Evolutionary conservation across 2,329 filamentous ascomycete species (phyloP).

Genomic region (Zarea fungicola): DNA sequence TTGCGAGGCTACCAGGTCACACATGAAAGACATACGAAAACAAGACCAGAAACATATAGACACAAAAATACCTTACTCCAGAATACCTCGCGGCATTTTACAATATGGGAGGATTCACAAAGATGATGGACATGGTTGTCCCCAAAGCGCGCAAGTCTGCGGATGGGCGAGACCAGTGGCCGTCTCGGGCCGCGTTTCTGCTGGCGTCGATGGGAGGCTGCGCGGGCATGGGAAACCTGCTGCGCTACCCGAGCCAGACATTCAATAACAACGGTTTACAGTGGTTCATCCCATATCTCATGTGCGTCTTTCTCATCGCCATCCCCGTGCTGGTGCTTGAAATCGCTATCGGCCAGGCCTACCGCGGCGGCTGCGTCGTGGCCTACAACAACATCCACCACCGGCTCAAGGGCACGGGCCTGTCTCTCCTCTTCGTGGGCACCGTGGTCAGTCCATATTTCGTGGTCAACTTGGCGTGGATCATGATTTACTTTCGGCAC

Average conservation of each 20-base stretch:
- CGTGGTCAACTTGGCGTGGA: conserved; percentile 52
- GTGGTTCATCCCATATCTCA: conserved; percentile 55
- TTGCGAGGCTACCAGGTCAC: too few relatives aligned
- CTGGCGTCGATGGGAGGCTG: conserved; percentile 55
- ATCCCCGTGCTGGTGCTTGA: conserved; percentile 53
- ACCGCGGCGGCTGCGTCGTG: conserved; percentile 50
- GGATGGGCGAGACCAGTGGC: conserved; percentile 49
- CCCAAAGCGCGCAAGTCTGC: conserved; percentile 32
- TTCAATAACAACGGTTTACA: conserved; percentile 57
- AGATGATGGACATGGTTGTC: conserved; percentile 28
- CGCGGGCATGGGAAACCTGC: conserved; percentile 52
- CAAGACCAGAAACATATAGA: background rate
- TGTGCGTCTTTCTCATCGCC: conserved; percentile 50
- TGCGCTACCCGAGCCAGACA: conserved; percentile 52
- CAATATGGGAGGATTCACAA: conserved; percentile 21
- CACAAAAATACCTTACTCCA: background rate
- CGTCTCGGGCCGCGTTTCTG: conserved; percentile 48
- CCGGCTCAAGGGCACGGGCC: conserved; percentile 48
- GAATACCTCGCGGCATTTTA: background rate
- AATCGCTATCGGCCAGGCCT: conserved; percentile 65
- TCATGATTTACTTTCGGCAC: conserved; percentile 53
- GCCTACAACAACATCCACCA: conserved; percentile 49
- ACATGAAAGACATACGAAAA: too few relatives aligned
- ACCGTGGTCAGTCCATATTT: conserved; percentile 54
- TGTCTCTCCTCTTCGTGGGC: conserved; percentile 47